Evolutionary conservation across 805 yeast genomes (phyloP).

Genomic region (Kuraishia piskuri): DNA sequence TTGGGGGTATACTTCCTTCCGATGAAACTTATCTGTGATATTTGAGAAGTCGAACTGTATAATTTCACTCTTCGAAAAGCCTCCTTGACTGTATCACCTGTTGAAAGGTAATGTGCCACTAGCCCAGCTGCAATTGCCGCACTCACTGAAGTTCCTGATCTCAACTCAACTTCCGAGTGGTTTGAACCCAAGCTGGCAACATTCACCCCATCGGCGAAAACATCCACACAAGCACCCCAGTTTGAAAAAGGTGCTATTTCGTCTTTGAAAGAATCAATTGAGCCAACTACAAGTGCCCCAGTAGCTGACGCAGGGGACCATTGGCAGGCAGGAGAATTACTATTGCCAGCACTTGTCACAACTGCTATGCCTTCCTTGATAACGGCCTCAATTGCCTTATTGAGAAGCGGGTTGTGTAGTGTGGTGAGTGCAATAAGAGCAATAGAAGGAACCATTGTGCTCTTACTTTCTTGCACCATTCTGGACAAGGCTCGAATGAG

Average conservation of each 20-base stretch:
- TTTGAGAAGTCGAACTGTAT: not conserved
- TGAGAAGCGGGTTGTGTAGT: conserved; percentile 51
- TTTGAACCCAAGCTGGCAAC: conserved; percentile 39
- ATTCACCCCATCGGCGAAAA: conserved; percentile 74
- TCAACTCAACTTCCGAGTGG: conserved; percentile 19
- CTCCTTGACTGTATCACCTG: conserved; percentile 26
- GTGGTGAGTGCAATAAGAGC: conserved; percentile 82
- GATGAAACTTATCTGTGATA: not conserved
- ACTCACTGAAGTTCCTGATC: conserved; percentile 44
- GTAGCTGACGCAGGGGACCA: conserved; percentile 82
- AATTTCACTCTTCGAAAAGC: conserved; percentile 19
- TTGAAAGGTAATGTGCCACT: conserved; percentile 33
- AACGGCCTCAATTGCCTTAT: conserved; percentile 72
- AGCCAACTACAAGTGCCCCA: conserved; percentile 75
- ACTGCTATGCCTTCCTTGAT: conserved; percentile 60
- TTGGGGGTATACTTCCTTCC: not conserved
- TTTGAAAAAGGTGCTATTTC: conserved; percentile 70
- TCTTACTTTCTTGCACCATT: conserved; percentile 49
- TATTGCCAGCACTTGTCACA: conserved; percentile 85
- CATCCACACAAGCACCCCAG: conserved; percentile 85
- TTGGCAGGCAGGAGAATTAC: conserved; percentile 66
- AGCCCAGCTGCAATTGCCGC: conserved; percentile 36
- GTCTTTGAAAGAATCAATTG: conserved; percentile 70
- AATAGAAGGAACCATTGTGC: conserved; percentile 37
- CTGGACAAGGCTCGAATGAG: conserved; percentile 61